A percentile compares a stretch with the other conserved stretches of the same genome.
Evolutionary conservation across 257 asterid species (phyloP).

Genomic region (Solanum sitiens): DNA sequence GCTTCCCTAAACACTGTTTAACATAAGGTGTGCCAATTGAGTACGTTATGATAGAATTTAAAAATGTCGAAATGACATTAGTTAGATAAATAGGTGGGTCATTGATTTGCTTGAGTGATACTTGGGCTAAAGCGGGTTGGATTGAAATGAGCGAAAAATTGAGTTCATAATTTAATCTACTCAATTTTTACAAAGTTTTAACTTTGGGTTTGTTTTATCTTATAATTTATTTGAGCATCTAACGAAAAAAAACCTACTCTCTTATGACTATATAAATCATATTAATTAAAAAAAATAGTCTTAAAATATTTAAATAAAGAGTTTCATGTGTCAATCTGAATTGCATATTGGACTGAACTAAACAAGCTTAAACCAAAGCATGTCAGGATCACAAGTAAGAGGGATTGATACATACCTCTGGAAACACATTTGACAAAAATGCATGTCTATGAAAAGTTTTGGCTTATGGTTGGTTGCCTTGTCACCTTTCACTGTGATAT

Average conservation of each 20-base stretch:
- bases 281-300: too few species aligned
- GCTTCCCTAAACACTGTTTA: too few species aligned
- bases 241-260: not conserved
- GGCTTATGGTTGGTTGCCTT: too few species aligned
- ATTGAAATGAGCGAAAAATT: not conserved
- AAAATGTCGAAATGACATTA: not conserved
- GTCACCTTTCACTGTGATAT: too few species aligned
- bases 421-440: not conserved
- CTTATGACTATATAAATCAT: not conserved
- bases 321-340: too few species aligned
- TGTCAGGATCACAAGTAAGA: not conserved
- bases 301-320: too few species aligned
- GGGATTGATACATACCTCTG: not conserved
- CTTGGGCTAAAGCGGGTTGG: not conserved
- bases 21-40: not conserved
- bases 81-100: not conserved
- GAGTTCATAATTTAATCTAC: not conserved
- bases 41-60: not conserved
- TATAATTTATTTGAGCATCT: not conserved
- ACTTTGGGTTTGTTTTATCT: not conserved
- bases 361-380: not conserved
- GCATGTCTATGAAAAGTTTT: too few species aligned
- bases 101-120: not conserved
- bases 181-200: not conserved
- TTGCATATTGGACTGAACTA: not conserved